Conservation (phyloP, 768 basidiomycete species). For the Hericium coralloides region DNA sequence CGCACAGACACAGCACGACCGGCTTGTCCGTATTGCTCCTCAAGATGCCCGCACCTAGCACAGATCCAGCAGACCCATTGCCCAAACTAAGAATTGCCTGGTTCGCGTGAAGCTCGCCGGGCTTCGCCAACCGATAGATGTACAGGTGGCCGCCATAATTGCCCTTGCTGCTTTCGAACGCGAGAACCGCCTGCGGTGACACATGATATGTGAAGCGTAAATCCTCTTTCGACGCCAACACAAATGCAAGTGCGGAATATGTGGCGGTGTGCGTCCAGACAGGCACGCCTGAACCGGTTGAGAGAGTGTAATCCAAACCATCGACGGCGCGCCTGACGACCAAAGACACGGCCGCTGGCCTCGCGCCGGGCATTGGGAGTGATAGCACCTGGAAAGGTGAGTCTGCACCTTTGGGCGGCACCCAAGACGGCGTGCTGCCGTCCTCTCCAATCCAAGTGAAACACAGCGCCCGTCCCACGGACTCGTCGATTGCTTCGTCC, state of each 20-base stretch:
- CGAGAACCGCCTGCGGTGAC: slow-evolving; percentile 47
- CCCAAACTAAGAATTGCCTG: slow-evolving; percentile 77
- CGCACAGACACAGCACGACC: slow-evolving; percentile 64
- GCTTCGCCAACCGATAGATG: slow-evolving; percentile 57
- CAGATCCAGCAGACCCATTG: slow-evolving; percentile 58
- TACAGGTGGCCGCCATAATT: slow-evolving; percentile 78
- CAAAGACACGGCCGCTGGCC: slow-evolving; percentile 31
- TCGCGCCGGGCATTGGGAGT: slow-evolving; percentile 52
- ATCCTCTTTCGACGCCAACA: slow-evolving; percentile 88
- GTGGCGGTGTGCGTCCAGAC: slow-evolving; percentile 75
- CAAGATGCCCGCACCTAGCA: slow-evolving; percentile 67
- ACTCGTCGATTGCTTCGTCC: slow-evolving; percentile 81
- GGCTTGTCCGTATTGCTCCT: slow-evolving; percentile 20
- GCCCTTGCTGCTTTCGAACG: slow-evolving; percentile 71
- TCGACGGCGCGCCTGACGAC: slow-evolving; percentile 54
- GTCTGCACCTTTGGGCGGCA: slow-evolving; percentile 20
- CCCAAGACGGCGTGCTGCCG: slow-evolving; percentile 39
- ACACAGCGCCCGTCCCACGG: slow-evolving; percentile 55
- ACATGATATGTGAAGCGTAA: slow-evolving; percentile 80
- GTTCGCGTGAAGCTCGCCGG: slow-evolving; percentile 54
- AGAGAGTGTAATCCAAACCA: slow-evolving; percentile 18
- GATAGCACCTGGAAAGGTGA: slow-evolving; percentile 53
- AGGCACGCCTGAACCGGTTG: slow-evolving; percentile 19
- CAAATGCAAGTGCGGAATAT: slow-evolving; percentile 85
- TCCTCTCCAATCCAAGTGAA: slow-evolving; percentile 59